Base-by-base conservation (phyloP, 345 rosid species). In the Ailanthus altissimus region DNA sequence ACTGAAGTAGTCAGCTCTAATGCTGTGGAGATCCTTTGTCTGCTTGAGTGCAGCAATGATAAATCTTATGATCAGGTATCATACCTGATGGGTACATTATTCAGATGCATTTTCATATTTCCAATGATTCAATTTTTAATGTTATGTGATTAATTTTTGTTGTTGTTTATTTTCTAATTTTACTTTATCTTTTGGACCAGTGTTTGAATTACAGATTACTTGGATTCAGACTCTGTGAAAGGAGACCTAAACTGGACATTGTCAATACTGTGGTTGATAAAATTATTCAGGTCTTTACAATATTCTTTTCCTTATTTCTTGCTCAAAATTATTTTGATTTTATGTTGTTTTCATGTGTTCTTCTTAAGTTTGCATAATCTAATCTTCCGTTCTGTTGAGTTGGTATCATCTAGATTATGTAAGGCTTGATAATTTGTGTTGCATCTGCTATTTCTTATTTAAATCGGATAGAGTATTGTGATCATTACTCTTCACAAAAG, bases 181-280 rank as follows among this genome's bases (percentile, higher is more conserved):
- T n/a, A 3, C 11, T 65, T 43, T 1, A 4, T 26, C 20, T 4
- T 65, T 21, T 40, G 70, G 54, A 54, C 72, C 90, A 94, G 98
- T 83, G 82, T 75, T 84, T 91, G 81, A 93, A 94, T 84, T 91
- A 88, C 87, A 93, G 92, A 85, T 85, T 94, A 84, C 93, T 94
- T 85, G 98, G 98, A 73, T 88, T 79, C 70, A 86, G 89, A 81
- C 84, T 94, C 61, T 85, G 79, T 78, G 98, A 94, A 86, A 79
- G 81, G 76, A 78, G 75, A 66, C 83, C 83, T 69, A 79, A 75
- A 54, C 47, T 75, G 73, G 84, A 81, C 78, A 78, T 64, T 73
- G 77, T 84, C 61, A 75, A 81, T 73, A 82, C 84, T 63, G 78
- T 88, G 47, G 63, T 89, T 80, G 81, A 80, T 80, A 86, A 83